phyloP scores from a whole-genome alignment of 1,284 basidiomycete genomes.

The Volvariella volvacea region DNA sequence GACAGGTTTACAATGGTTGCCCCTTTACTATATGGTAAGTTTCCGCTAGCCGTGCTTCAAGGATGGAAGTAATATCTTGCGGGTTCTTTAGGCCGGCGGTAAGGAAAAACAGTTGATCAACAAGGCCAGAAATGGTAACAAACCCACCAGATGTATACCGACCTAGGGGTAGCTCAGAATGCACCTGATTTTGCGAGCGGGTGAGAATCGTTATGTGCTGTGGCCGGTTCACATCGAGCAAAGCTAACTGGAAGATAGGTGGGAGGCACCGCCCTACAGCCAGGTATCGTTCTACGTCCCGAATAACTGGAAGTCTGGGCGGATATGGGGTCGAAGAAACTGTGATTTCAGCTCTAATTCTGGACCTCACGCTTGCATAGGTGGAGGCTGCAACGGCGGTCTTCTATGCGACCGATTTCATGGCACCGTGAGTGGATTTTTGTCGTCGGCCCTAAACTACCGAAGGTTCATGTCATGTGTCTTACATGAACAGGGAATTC shows the following conservation, averaged over 20 bases:
- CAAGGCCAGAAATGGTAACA: background rate
- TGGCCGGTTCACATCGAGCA: background rate
- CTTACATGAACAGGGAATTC: conserved; percentile 37
- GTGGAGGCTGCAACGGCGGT: conserved; percentile 54
- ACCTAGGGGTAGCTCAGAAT: conserved; percentile 28
- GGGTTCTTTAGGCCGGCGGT: conserved; percentile 27
- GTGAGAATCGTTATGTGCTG: conserved; percentile 14
- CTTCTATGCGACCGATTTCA: conserved; percentile 40
- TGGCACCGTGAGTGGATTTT: conserved; percentile 33
- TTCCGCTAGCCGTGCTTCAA: background rate
- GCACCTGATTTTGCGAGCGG: conserved; percentile 29
- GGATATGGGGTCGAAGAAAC: conserved; percentile 42
- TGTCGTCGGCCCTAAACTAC: background rate
- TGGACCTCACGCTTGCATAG: conserved; percentile 46
- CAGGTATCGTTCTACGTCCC: conserved; percentile 34
- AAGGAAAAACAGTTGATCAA: conserved; percentile 3
- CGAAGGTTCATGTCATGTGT: background rate
- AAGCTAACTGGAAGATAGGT: conserved; percentile 19
- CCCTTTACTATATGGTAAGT: conserved; percentile 39
- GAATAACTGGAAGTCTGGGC: conserved; percentile 40
- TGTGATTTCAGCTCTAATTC: conserved; percentile 41
- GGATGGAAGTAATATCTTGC: background rate
- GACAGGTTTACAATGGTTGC: conserved; percentile 34
- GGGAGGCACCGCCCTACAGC: conserved; percentile 31
- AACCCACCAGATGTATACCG: conserved; percentile 30